Conservation (phyloP, 2,329 filamentous ascomycete species). For the Ophiocordyceps unilateralis region DNA sequence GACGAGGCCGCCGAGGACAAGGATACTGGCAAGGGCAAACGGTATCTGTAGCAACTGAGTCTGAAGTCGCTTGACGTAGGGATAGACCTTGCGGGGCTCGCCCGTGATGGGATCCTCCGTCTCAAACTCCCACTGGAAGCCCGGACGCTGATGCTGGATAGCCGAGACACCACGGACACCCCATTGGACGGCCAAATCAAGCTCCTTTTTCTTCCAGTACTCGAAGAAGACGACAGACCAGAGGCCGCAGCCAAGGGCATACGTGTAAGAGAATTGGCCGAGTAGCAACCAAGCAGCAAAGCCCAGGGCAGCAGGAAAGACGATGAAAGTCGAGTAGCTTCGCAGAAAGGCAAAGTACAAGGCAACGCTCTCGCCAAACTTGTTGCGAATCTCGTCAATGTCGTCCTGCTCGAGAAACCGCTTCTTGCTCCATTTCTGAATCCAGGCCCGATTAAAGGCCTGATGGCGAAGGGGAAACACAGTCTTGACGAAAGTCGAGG, state of each 20-base stretch:
- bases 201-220: constrained; percentile 89
- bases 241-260: constrained; percentile 61
- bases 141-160: constrained; percentile 59
- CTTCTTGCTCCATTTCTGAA: constrained; percentile 58
- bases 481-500: constrained; percentile 56
- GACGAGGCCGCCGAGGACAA: constrained; percentile 66
- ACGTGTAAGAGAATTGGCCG: constrained; percentile 67
- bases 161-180: constrained; percentile 68
- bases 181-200: constrained; percentile 76
- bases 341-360: constrained; percentile 95
- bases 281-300: constrained; percentile 65
- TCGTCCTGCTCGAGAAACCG: constrained; percentile 48
- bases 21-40: constrained; percentile 58
- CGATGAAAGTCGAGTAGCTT: constrained; percentile 71
- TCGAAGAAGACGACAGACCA: constrained; percentile 86
- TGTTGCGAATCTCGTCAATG: constrained; percentile 57
- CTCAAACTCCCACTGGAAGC: constrained; percentile 68
- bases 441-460: constrained; percentile 56
- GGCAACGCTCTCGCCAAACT: constrained; percentile 70
- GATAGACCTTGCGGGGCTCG: constrained; percentile 59
- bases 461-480: constrained; percentile 70
- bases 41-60: constrained; percentile 70
- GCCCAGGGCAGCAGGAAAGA: constrained; percentile 69
- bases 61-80: constrained; percentile 54
- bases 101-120: constrained; percentile 67